phyloP scores from a whole-genome alignment of 257 asterid species.

The Handroanthus guayacan region DNA sequence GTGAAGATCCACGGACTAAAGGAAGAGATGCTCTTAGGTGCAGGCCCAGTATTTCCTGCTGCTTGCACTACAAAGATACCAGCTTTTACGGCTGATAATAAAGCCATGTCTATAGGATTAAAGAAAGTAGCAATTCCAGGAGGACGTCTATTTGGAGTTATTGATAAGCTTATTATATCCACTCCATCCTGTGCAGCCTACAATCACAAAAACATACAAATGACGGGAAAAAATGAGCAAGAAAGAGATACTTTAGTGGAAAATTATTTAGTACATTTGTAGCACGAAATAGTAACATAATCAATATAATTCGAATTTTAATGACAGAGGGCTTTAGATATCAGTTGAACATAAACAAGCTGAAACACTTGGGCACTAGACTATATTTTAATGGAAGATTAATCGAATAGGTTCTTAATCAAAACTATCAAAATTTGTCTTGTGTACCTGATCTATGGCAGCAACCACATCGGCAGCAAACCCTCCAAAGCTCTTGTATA shows the following conservation, averaged over 20 bases:
- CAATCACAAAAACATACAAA: conserved; percentile 31
- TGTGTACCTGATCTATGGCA: conserved; percentile 92
- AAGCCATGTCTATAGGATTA: conserved; percentile 98
- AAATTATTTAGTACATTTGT: neutral
- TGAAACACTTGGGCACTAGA: neutral
- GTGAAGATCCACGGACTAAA: conserved; percentile 98
- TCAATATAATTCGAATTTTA: neutral
- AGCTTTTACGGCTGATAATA: conserved; percentile 80
- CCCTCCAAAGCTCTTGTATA: conserved; percentile 99
- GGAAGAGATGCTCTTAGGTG: conserved; percentile 90
- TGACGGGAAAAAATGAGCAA: too few relatives aligned
- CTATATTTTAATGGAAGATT: neutral
- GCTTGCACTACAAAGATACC: conserved; percentile 97
- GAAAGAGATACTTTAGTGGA: neutral
- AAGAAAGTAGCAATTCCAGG: conserved; percentile 98
- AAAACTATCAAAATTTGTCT: conserved; percentile 8
- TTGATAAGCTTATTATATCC: conserved; percentile 90
- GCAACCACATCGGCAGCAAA: conserved; percentile 99
- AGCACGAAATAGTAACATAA: neutral
- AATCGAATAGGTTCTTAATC: neutral
- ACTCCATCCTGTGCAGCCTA: conserved; percentile 99
- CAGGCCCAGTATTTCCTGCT: conserved; percentile 98
- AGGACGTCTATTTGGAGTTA: conserved; percentile 98
- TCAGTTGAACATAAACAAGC: neutral
- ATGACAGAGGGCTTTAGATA: neutral